These are phyloP conservation scores for Pholiota conissans DNA, from an alignment of 768 basidiomycete species.

Conservation along the genomic window DNA sequence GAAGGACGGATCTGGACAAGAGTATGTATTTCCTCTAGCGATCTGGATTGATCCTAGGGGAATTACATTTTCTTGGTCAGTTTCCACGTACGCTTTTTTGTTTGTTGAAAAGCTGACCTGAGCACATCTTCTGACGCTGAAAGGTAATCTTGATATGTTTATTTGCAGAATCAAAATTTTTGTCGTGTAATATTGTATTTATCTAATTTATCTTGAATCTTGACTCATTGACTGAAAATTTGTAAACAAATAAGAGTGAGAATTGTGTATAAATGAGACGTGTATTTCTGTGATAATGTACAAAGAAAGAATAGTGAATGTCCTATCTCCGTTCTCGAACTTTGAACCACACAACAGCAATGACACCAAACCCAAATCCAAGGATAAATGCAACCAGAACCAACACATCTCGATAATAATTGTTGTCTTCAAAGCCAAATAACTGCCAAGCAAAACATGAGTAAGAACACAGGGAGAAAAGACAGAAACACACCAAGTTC, in stretches of 20 bases:
- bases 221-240: too few relatives aligned
- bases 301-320: too few relatives aligned
- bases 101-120: too few relatives aligned
- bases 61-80: not conserved
- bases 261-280: too few relatives aligned
- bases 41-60: not conserved
- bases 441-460: conserved; percentile 42
- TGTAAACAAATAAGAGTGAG: too few relatives aligned
- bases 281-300: too few relatives aligned
- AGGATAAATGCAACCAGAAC: conserved; percentile 85
- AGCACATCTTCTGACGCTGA: not conserved
- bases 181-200: too few relatives aligned
- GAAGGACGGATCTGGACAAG: conserved; percentile 1
- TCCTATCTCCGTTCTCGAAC: conserved; percentile 76
- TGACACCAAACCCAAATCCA: conserved; percentile 73
- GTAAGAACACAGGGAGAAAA: not conserved
- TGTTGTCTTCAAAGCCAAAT: conserved; percentile 81
- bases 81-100: not conserved
- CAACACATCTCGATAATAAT: conserved; percentile 89
- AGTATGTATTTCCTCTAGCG: conserved; percentile 23
- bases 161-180: too few relatives aligned
- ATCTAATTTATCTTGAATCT: too few relatives aligned
- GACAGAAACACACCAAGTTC: conserved; percentile 60
- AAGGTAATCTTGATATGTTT: not conserved
- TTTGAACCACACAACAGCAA: conserved; percentile 73